Evolutionary conservation across 2,329 filamentous ascomycete species (phyloP), one percentile per base, ranked within the genome.

Genomic region (Fusarium graminum): DNA sequence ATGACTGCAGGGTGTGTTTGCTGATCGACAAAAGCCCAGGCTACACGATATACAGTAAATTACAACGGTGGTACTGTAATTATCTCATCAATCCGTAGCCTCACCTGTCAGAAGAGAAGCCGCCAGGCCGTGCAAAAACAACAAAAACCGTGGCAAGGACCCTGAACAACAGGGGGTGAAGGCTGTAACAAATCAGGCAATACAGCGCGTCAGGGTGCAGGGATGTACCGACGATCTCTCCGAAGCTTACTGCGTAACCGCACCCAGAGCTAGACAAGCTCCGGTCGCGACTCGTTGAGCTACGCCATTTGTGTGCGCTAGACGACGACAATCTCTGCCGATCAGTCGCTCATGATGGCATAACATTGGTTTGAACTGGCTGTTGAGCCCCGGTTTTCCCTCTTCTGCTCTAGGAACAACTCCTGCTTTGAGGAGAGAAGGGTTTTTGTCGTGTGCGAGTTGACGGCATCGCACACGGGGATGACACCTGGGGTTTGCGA

Each of bases 261-360:
- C 51, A 42, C 53, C 57, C 50, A 34, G 49, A 14, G 22, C 25
- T 25, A 46, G 32, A 34, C 32, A 16, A 52, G 55, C 32, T 45
- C 17, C 39, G 53, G 46, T 61, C 22, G 34, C 43, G 32, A 53
- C 30, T 69, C 57, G 38, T 52, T 44, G 32, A 65, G 54, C 62
- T 72, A 73, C 68, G 71, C 71, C 60, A 73, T 72, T 54, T 58
- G 49, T 61, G 56, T 66, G 52, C 62, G 58, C 71, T 72, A 72
- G 55, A 57, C 26, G 53, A 55, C 51, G 66, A 72, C 60, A 64
- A 73, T 72, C 69, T 70, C 38, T 65, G 70, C 39, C 52, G 70
- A 72, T 72, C 70, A 43, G 43, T 62, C 44, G 52, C 39, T 30
- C 40, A 62, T 51, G 59, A 59, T 52, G 56, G 57, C 29, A 61